These are phyloP conservation scores for Takashimella tepidaria DNA, from an alignment of 1,284 basidiomycete species.

Conservation along the genomic window DNA sequence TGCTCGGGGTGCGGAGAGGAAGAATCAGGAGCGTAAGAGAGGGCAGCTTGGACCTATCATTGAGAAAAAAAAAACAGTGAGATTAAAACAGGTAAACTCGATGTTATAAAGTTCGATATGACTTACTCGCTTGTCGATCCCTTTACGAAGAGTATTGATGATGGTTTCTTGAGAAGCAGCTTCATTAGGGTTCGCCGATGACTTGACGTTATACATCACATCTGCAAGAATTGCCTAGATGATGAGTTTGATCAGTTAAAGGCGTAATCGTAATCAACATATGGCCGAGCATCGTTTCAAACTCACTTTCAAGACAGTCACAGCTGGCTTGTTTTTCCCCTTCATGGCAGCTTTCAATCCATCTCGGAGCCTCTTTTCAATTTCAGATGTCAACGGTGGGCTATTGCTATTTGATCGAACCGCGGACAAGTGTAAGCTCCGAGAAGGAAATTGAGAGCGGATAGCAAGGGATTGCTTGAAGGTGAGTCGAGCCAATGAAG, in stretches of 20 bases:
- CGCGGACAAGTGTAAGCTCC: not conserved
- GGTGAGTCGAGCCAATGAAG: not conserved
- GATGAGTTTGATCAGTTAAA: no score
- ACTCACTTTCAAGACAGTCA: conserved; percentile 35
- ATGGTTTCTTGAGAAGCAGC: conserved; percentile 32
- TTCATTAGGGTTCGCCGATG: conserved; percentile 31
- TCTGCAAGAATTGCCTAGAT: conserved; percentile 38
- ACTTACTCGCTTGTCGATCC: conserved; percentile 39
- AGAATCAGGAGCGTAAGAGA: conserved; percentile 34
- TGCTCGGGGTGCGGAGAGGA: conserved; percentile 34
- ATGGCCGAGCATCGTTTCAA: no score
- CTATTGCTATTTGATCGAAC: not conserved
- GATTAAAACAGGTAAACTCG: not conserved
- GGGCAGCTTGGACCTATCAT: conserved; percentile 35
- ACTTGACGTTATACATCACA: conserved; percentile 38
- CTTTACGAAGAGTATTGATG: conserved; percentile 35
- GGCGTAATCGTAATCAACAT: no score
- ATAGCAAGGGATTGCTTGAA: not conserved
- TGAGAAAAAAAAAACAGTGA: conserved; percentile 2
- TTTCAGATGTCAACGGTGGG: conserved; percentile 7
- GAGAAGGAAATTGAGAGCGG: not conserved
- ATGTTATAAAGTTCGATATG: no score
- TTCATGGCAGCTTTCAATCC: conserved; percentile 47
- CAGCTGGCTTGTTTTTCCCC: conserved; percentile 33
- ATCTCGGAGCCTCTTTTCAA: conserved; percentile 34